Evolutionary conservation across 371 early-diverging fungal genomes (phyloP), one percentile per base, ranked within the genome.

Genomic region (Catenaria anguillulae): DNA sequence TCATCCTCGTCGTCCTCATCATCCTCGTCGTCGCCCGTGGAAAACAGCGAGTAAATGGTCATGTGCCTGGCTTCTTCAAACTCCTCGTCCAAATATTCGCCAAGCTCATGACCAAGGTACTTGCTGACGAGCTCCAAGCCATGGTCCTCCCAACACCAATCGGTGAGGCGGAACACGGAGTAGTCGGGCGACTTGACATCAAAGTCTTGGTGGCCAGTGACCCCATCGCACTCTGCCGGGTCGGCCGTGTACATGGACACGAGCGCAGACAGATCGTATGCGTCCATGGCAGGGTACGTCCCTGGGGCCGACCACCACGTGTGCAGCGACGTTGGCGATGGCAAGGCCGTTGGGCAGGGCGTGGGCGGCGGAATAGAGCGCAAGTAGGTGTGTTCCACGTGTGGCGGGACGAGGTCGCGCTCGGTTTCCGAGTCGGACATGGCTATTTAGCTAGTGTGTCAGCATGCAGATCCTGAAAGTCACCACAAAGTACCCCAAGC

Each of bases 61-160:
- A 82, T 76, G 65, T 79, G 79, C 33, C 71, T 67, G 2, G 80
- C 77, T 67, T 80, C 81, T 21, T 71, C 66, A 55, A 83, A 83
- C 61, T 81, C 83, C 31, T 75, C 74, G 46, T 81, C 80, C 1
- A 84, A 62, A 5, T 70, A 65, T 60, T 84, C 83, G n/a, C 81
- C 82, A 35, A 79, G 65, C 23, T 75, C 80, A 19, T 77, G 80
- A 13, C 40, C 58, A 24, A 84, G 64, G 65, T 71, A 83, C 48
- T 80, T 78, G n/a, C 77, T 75, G 10, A 80, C 74, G n/a, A 82
- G 63, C 36, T 73, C 74, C n/a, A 76, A 75, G 8, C 82, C 83
- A 62, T 82, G 81, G 21, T 82, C 81, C 64, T 83, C 83, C 82
- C 82, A 84, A 21, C 77, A 72, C 64, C 80, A 84, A n/a, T 84